Evolutionary conservation across 441 rosid species (phyloP), one percentile per base, ranked within the genome.

Genomic region (Populus hybrid): DNA sequence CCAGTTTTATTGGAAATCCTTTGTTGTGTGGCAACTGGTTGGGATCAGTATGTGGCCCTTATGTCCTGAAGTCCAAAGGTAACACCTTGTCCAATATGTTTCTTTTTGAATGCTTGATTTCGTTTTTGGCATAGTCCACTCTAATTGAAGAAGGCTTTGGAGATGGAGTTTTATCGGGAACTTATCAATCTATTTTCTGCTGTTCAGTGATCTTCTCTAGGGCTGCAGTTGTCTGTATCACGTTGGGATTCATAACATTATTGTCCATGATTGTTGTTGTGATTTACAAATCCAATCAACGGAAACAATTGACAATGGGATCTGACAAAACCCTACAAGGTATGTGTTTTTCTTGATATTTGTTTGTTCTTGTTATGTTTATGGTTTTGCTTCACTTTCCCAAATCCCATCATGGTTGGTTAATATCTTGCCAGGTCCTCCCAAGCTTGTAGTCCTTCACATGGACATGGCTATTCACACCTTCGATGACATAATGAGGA

Each of bases 391-490:
- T 6, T n/a, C 45, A 29, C 26, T 69, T 42, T 21, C 0, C 29
- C 29, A 12, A 42, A 6, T 56, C 70, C 64, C n/a, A n/a, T 76
- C 16, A 65, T 3, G 10, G 26, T 40, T 73, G 21, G n/a, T 76
- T 14, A 23, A 4, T 16, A 23, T 50, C 20, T 38, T 28, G 21
- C 9, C 85, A 93, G 98, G 88, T 70, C 85, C 95, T 2, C 92
- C 97, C 0, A 95, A 95, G 81, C 89, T 95, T 31, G 99, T 95
- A 21, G 87, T 95, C 83, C 97, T 95, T 74, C 99, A 91, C 78
- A 94, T 94, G 99, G 98, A 90, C 83, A 89, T 95, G 97, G 99
- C 99, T n/a, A 83, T 92, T 75, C 98, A 92, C 81, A 89, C 94
- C 1, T 86, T 94, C 38, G 98, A 92, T 67, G 99, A 95, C 76